Base-by-base conservation (phyloP, 208 protist genomes). In the Blechomonas ayalai region DNA sequence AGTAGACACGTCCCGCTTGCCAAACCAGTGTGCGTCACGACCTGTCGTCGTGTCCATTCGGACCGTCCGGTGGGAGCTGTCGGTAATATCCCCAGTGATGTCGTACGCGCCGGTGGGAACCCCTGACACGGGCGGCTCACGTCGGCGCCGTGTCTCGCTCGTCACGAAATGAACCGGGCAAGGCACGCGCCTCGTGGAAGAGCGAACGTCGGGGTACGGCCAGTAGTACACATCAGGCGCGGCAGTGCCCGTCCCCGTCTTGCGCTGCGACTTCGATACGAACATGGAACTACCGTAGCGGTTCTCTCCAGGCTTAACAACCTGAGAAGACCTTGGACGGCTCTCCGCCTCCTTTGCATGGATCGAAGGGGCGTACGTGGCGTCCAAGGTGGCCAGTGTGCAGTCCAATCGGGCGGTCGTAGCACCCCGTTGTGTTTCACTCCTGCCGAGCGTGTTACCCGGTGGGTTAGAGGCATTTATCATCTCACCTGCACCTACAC, bases 171-270 rank as follows among this genome's bases (percentile, higher is more conserved):
- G 57, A 16, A 80, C 71, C 4, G 57, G 33, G 40, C 55, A 78
- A 7, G 52, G 50, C 20, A 59, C 35, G 0, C 74, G 74, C 49
- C 62, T 56, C n/a, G 67, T 43, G 3, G 74, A 79, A 5, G 80
- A 89, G 25, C 80, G 80, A 1, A 75, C 63, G 50, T 89, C 80
- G 1, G 80, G 65, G 39, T 84, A 89, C 4, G 80, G 80, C 65
- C 70, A 83, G 55, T 89, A 89, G 18, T 55, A 62, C 27, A 78
- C 42, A 52, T 89, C 80, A 12, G 70, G 70, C 16, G 80, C 80
- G 2, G 67, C 59, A 18, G 65, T 71, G 45, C 65, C 69, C 16
- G 23, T 28, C 25, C 20, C 32, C 9, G 37, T 36, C 35, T 61
- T 41, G 32, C 80, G 80, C 19, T 44, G 44, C 18, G 73, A 65